Evolutionary conservation across 2,329 filamentous ascomycete species (phyloP).

Genomic region (Penicillium sp.): DNA sequence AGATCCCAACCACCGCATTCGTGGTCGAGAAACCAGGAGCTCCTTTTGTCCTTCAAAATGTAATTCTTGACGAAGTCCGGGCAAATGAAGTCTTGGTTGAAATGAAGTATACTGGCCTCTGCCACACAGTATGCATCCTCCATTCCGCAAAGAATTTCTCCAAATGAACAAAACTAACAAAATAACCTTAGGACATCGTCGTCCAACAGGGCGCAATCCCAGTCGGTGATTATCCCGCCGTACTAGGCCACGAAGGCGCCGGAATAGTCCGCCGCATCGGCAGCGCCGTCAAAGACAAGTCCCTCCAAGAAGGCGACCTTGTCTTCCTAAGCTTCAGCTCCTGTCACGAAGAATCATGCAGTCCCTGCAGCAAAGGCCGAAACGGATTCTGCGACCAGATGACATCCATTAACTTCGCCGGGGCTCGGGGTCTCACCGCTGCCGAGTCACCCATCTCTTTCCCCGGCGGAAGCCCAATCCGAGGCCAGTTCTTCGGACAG

Average conservation of each 20-base stretch:
- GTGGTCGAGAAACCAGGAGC: slow-evolving; percentile 15
- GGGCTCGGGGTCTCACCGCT: slow-evolving; percentile 13
- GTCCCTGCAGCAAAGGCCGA: slow-evolving; percentile 14
- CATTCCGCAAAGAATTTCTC: neutral
- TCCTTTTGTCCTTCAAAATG: slow-evolving; percentile 20
- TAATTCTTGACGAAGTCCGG: slow-evolving; percentile 23
- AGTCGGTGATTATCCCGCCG: slow-evolving; percentile 20
- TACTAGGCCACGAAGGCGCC: slow-evolving; percentile 23
- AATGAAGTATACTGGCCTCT: slow-evolving; percentile 32
- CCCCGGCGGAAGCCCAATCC: slow-evolving; percentile 13
- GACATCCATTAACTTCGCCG: slow-evolving; percentile 22
- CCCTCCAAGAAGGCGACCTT: slow-evolving; percentile 25
- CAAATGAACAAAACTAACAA: neutral
- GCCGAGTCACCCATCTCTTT: slow-evolving; percentile 18
- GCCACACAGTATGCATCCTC: slow-evolving; percentile 22
- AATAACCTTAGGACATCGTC: slow-evolving; percentile 19
- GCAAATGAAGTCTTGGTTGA: slow-evolving; percentile 29
- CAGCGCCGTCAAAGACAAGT: slow-evolving; percentile 17
- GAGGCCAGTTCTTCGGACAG: slow-evolving; percentile 32
- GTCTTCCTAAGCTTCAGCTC: slow-evolving; percentile 24
- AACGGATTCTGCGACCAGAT: slow-evolving; percentile 18
- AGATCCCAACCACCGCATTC: slow-evolving; percentile 17
- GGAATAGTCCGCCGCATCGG: slow-evolving; percentile 27
- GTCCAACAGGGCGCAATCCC: slow-evolving; percentile 22
- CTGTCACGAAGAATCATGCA: slow-evolving; percentile 16